Evolutionary conservation across 768 basidiomycete species (phyloP).

Genomic region (Pleurotus tuber-regium): DNA sequence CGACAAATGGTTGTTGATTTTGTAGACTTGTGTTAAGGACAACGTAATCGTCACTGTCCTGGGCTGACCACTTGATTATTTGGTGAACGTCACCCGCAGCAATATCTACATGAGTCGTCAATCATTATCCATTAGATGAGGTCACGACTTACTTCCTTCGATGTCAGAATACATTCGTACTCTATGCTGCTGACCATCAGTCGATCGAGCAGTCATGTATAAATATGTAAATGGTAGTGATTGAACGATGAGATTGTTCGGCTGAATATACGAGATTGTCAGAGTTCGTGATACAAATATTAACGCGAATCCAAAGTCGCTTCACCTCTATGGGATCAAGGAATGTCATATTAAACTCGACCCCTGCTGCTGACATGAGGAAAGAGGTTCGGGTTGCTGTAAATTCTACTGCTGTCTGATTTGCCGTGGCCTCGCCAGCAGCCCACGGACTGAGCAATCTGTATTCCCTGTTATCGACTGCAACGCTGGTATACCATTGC

Average conservation of each 20-base stretch:
- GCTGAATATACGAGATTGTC: too few relatives aligned
- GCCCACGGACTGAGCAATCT: constrained; percentile 2
- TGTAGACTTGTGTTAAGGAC: not conserved
- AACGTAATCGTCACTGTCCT: not conserved
- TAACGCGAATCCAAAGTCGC: not conserved
- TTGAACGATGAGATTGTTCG: constrained; percentile 6
- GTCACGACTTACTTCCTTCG: constrained; percentile 6
- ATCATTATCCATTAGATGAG: too few relatives aligned
- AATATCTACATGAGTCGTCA: not conserved
- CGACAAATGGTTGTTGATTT: not conserved
- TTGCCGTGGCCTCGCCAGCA: not conserved
- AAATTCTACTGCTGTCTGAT: constrained; percentile 4
- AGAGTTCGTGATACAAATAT: too few relatives aligned
- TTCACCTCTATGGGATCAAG: constrained; percentile 14
- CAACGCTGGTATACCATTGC: constrained; percentile 8
- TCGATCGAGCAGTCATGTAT: constrained; percentile 5
- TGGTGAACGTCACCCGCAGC: constrained; percentile 1
- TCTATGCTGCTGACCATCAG: constrained; percentile 5
- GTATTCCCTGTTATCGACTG: not conserved
- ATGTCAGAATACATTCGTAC: constrained; percentile 13
- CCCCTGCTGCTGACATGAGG: not conserved
- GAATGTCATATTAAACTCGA: constrained; percentile 13
- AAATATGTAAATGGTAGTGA: constrained; percentile 12
- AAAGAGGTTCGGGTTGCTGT: constrained; percentile 12
- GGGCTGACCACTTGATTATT: not conserved